Base-by-base conservation (phyloP, 2,329 filamentous ascomycete genomes). In the Phialemoniopsis sp. region DNA sequence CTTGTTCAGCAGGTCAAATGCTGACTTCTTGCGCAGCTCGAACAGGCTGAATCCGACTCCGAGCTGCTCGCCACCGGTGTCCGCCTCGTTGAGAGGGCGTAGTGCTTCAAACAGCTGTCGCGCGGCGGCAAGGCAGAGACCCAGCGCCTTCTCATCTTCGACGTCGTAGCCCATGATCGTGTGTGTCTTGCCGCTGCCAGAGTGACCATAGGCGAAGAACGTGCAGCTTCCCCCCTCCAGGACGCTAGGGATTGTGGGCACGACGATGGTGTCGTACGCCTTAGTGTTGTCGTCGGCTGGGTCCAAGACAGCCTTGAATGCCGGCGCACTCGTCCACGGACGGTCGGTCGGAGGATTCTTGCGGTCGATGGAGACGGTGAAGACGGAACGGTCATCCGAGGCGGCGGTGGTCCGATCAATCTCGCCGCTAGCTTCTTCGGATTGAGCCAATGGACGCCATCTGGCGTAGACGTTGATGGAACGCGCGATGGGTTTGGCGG, bases 171-270 rank as follows among this genome's bases (percentile, higher is more conserved):
- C 67, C 7, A 71, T 56, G 35, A 46, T 42, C 10, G 44, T 46
- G 29, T 46, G 44, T 13, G 44, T 42, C 28, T 46, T 46, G 10
- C 44, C 44, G 36, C 44, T 46, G 10, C 47, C 60, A 3, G 64
- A 64, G 46, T 67, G 63, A 4, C 64, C 64, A 39, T 68, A 68
- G 9, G 64, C 65, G 41, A 67, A 66, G 48, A 66, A 61, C 37
- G 59, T 68, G 52, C 63, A 66, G 12, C 47, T 60, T 13, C 49
- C 50, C 4, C 64, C 63, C 10, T 48, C 36, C 19, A 67, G 38
- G 9, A 68, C 54, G 10, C 46, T 37, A 2, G 59, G 53, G 1
- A 68, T 37, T 1, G 50, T 51, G 4, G 63, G 60, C 13, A 52
- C 49, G 4, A 68, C 58, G 4, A 62, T 47, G 32, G 39, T 38